Conservation (phyloP, 257 asterid species). For the Petunia secreta region DNA sequence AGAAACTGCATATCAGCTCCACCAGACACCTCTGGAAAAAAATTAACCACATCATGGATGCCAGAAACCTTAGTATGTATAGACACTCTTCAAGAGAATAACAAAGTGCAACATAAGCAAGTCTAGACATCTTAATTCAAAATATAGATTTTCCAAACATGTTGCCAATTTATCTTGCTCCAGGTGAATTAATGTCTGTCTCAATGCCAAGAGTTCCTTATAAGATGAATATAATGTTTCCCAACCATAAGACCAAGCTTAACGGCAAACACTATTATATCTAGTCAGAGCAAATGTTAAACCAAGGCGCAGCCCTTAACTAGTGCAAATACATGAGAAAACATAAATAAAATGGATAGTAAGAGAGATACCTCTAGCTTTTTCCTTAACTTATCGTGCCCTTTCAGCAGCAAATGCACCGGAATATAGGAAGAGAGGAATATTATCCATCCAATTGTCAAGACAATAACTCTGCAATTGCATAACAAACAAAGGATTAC, state of each 20-base stretch:
- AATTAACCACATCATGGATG: conserved; percentile 32
- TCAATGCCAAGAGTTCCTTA: neutral
- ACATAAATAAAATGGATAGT: neutral
- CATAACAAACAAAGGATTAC: neutral
- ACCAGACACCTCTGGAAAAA: conserved; percentile 75
- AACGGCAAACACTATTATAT: neutral
- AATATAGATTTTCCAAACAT: neutral
- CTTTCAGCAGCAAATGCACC: conserved; percentile 86
- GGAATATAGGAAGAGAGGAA: conserved; percentile 95
- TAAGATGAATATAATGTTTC: neutral
- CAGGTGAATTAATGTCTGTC: neutral
- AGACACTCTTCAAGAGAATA: conserved; percentile 30
- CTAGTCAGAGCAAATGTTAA: neutral
- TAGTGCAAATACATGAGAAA: conserved; percentile 2
- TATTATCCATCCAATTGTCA: conserved; percentile 91
- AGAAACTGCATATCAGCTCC: conserved; percentile 96
- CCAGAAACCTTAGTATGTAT: conserved; percentile 26
- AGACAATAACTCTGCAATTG: conserved; percentile 76
- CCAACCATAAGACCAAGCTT: neutral
- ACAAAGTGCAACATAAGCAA: neutral
- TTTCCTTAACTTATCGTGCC: conserved; percentile 80
- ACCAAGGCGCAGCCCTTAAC: neutral
- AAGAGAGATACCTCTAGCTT: conserved; percentile 72
- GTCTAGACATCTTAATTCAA: neutral
- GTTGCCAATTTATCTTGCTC: neutral